A percentile compares a stretch with the other conserved stretches of the same genome.
Evolutionary conservation across 495 filamentous ascomycete species (phyloP).

Genomic region (Daldinia concentrica): DNA sequence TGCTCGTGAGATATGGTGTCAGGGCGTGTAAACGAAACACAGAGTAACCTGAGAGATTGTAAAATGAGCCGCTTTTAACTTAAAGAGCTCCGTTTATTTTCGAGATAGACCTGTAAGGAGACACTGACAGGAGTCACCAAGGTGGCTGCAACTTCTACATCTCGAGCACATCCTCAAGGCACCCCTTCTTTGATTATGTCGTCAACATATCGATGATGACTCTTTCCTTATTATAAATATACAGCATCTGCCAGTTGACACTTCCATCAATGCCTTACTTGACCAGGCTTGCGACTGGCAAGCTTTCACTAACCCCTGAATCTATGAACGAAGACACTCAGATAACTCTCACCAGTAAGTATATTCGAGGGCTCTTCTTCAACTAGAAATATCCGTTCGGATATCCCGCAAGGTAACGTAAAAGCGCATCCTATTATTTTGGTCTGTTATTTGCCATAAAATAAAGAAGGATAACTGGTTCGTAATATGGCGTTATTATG

Average conservation of each 20-base stretch:
- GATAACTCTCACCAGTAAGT: background rate
- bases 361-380: background rate
- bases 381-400: too few species aligned
- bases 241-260: background rate
- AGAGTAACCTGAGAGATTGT: background rate
- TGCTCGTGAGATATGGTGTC: conserved; percentile 3
- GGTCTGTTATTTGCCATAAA: background rate
- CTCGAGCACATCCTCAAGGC: background rate
- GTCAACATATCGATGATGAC: background rate
- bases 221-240: background rate
- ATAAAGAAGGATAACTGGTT: background rate
- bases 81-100: background rate
- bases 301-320: background rate
- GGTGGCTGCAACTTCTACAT: conserved; percentile 2
- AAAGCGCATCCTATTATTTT: background rate
- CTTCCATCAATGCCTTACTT: background rate
- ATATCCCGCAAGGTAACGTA: background rate
- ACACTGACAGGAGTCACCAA: background rate
- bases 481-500: too few species aligned
- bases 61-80: background rate
- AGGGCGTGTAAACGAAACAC: background rate
- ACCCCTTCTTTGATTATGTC: conserved; percentile 1
- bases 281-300: background rate
- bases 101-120: background rate
- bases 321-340: background rate